These are phyloP conservation scores for Russula compacta DNA, from an alignment of 768 basidiomycete genomes.

Conservation along the genomic window DNA sequence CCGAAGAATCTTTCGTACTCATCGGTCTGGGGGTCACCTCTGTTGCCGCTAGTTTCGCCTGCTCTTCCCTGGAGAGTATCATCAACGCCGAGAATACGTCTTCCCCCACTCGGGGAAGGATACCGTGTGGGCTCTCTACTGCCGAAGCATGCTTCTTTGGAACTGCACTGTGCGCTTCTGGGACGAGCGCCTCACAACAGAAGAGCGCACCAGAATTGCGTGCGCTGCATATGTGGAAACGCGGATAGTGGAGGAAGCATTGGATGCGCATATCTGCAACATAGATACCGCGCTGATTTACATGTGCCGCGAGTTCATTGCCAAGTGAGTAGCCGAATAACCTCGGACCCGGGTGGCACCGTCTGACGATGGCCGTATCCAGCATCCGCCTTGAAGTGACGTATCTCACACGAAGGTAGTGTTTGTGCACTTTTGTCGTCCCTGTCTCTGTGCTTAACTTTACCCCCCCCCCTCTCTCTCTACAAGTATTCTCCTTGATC, in stretches of 20 bases:
- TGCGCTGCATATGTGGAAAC: constrained; percentile 60
- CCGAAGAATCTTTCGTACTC: background rate
- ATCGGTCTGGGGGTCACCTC: background rate
- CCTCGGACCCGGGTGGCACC: background rate
- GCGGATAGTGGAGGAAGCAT: constrained; percentile 53
- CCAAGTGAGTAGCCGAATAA: constrained; percentile 8
- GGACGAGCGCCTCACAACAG: constrained; percentile 33
- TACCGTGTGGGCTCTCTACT: constrained; percentile 74
- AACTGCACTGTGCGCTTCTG: constrained; percentile 53
- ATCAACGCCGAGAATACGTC: constrained; percentile 37
- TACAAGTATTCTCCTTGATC: constrained; percentile 41
- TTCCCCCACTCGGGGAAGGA: constrained; percentile 55
- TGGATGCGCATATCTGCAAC: constrained; percentile 63
- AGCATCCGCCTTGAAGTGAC: constrained; percentile 20
- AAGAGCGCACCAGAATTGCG: constrained; percentile 51
- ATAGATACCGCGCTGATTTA: constrained; percentile 47
- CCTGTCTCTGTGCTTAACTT: background rate
- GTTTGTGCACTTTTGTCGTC: background rate
- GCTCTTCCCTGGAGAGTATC: constrained; percentile 67
- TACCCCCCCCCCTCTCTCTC: background rate
- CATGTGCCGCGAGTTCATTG: constrained; percentile 19
- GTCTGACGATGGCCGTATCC: background rate
- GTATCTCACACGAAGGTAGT: constrained; percentile 18
- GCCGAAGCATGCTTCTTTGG: constrained; percentile 76
- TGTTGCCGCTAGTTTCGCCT: constrained; percentile 39